phyloP scores from a whole-genome alignment of 768 basidiomycete species.

The Lentinula sp. region DNA sequence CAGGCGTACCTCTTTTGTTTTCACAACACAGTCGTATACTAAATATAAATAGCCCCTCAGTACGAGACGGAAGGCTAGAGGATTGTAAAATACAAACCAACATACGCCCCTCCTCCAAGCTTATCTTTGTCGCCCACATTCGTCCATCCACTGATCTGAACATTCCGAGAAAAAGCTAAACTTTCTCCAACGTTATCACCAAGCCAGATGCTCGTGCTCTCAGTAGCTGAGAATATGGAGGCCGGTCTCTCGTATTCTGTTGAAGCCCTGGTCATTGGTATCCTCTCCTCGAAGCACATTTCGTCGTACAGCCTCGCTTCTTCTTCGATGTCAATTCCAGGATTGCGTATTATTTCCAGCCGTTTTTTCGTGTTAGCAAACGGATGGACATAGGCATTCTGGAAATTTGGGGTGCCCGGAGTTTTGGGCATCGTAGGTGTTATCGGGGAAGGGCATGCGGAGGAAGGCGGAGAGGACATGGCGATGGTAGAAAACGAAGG shows the following conservation, averaged over 20 bases:
- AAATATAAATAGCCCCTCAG: constrained; percentile 9
- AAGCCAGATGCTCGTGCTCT: constrained; percentile 57
- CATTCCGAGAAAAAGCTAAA: constrained; percentile 55
- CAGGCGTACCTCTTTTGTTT: constrained; percentile 47
- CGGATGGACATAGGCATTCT: neutral
- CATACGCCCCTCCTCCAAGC: constrained; percentile 46
- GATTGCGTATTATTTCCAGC: constrained; percentile 49
- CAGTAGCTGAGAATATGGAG: constrained; percentile 45
- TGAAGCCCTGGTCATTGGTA: neutral
- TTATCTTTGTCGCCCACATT: constrained; percentile 61
- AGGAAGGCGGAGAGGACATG: constrained; percentile 5
- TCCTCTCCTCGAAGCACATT: constrained; percentile 39
- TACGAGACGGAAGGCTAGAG: neutral
- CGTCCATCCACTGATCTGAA: constrained; percentile 65
- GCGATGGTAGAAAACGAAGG: neutral
- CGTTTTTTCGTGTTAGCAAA: constrained; percentile 26
- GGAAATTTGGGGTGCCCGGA: neutral
- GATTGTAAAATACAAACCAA: constrained; percentile 39
- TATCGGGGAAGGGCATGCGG: constrained; percentile 1
- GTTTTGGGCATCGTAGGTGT: constrained; percentile 5
- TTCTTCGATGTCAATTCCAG: constrained; percentile 61
- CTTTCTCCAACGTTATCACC: constrained; percentile 53
- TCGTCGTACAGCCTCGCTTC: constrained; percentile 64
- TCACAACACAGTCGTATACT: constrained; percentile 70
- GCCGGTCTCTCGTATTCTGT: neutral